Evolutionary conservation across 352 stramenopile genomes (phyloP).

Genomic region (Phytopythium chamaehyphon): DNA sequence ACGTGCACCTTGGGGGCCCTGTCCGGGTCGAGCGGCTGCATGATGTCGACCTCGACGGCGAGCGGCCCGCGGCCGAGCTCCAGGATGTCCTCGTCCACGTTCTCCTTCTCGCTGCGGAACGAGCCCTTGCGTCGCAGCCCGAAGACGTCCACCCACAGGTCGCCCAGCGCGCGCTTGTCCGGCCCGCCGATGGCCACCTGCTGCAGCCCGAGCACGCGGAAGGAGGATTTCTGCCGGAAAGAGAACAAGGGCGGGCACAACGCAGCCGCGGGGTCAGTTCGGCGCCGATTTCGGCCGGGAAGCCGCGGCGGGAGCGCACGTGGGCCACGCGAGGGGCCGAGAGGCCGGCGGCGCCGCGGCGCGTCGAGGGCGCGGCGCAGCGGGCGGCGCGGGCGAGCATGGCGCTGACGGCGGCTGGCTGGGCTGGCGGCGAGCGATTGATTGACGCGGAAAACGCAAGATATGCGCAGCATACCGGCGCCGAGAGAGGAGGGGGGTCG

Average conservation of each 20-base stretch:
- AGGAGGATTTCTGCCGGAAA: conserved; percentile 54
- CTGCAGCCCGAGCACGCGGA: conserved; percentile 95
- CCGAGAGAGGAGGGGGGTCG: too few species aligned
- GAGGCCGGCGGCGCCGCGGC: not conserved
- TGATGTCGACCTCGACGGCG: conserved; percentile 97
- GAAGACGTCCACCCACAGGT: conserved; percentile 84
- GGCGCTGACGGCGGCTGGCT: too few species aligned
- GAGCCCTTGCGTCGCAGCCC: conserved; percentile 63
- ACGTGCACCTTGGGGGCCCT: conserved; percentile 94
- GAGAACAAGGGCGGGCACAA: too few species aligned
- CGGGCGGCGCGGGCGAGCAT: too few species aligned
- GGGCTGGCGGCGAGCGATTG: too few species aligned
- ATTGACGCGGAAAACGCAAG: too few species aligned
- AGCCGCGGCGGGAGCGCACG: too few species aligned
- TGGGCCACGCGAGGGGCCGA: too few species aligned
- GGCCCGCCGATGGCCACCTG: conserved; percentile 95
- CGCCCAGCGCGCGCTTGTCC: conserved; percentile 85
- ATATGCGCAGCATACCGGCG: too few species aligned
- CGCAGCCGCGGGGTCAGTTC: not conserved
- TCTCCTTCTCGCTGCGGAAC: conserved; percentile 90
- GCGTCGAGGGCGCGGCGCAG: not conserved
- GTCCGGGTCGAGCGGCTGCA: conserved; percentile 94
- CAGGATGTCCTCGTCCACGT: conserved; percentile 98
- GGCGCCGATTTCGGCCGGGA: too few species aligned
- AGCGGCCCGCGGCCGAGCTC: conserved; percentile 88